Percentiles rank a stretch among this genome's conserved stretches.
Evolutionary conservation across 2,329 filamentous ascomycete genomes (phyloP).

Genomic region (Alternaria sp.): DNA sequence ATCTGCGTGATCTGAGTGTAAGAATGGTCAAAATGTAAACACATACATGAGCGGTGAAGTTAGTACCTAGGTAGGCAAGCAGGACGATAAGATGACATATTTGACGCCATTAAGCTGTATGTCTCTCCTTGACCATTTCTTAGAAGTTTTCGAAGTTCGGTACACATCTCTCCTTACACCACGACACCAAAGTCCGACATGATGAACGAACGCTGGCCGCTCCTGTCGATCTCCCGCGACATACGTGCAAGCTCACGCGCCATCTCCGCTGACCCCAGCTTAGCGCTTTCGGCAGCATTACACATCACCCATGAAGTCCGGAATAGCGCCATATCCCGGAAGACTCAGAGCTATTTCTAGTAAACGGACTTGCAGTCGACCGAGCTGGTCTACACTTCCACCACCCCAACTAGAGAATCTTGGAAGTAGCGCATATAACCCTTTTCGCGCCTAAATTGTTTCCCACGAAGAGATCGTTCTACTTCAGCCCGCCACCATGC

Average conservation of each 20-base stretch:
- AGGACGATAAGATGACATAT: background rate
- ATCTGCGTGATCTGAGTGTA: background rate
- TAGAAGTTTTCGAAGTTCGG: background rate
- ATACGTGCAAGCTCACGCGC: background rate
- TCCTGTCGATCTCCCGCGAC: slow-evolving; percentile 10
- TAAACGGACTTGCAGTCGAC: background rate
- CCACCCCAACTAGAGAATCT: background rate
- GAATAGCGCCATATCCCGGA: background rate
- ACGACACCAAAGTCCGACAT: slow-evolving; percentile 1
- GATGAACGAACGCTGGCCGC: background rate
- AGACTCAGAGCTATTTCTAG: background rate
- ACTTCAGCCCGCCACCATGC: background rate
- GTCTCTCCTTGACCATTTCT: background rate
- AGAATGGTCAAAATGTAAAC: background rate
- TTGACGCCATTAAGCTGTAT: no score
- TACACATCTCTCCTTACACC: background rate
- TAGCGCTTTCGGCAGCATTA: slow-evolving; percentile 5
- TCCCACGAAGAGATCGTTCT: background rate
- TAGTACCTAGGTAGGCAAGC: background rate
- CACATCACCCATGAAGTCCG: background rate
- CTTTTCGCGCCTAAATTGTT: background rate
- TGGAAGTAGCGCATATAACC: background rate
- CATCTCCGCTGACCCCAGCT: slow-evolving; percentile 1
- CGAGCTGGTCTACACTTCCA: background rate
- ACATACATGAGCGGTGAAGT: background rate